These are phyloP conservation scores for Eleusine coracana DNA, from an alignment of 176 grass and related monocot genomes.

Conservation along the genomic window DNA sequence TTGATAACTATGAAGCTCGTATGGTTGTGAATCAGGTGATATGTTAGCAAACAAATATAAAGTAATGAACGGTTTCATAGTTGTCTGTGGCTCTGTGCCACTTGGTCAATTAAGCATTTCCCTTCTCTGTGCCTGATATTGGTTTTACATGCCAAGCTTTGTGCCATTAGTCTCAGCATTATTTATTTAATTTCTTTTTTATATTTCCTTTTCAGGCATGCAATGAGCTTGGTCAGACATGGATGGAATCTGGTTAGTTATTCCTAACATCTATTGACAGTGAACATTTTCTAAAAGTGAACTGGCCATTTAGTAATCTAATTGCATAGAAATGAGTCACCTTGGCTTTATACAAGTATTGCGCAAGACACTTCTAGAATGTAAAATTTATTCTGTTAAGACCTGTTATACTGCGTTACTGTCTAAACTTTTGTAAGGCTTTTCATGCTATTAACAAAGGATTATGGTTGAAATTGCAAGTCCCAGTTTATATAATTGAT, in stretches of 20 bases:
- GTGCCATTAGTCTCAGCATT: not conserved
- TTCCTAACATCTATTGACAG: slow-evolving; percentile 5
- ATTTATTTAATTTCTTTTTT: slow-evolving; percentile 29
- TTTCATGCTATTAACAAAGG: not conserved
- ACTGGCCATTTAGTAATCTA: not conserved
- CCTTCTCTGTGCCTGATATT: slow-evolving; percentile 1
- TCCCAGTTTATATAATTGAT: not conserved
- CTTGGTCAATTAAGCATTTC: slow-evolving; percentile 2
- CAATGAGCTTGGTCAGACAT: slow-evolving; percentile 92
- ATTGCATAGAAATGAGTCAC: not conserved
- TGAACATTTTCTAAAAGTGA: not conserved
- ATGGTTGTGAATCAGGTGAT: slow-evolving; percentile 97
- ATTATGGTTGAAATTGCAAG: slow-evolving; percentile 22
- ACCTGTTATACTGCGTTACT: not conserved
- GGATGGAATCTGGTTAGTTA: slow-evolving; percentile 97
- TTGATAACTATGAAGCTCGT: slow-evolving; percentile 99
- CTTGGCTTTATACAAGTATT: slow-evolving; percentile 14
- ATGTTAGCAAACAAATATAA: not conserved
- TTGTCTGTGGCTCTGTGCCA: slow-evolving; percentile 25
- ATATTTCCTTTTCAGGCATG: slow-evolving; percentile 68
- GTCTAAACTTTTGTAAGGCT: not conserved
- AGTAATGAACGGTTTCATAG: slow-evolving; percentile 9
- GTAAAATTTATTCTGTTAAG: not conserved
- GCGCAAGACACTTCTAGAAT: not conserved
- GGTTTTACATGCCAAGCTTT: not conserved